Conservation (phyloP, 192 early-diverging fungal genomes). For the Haplosporangium gracile region DNA sequence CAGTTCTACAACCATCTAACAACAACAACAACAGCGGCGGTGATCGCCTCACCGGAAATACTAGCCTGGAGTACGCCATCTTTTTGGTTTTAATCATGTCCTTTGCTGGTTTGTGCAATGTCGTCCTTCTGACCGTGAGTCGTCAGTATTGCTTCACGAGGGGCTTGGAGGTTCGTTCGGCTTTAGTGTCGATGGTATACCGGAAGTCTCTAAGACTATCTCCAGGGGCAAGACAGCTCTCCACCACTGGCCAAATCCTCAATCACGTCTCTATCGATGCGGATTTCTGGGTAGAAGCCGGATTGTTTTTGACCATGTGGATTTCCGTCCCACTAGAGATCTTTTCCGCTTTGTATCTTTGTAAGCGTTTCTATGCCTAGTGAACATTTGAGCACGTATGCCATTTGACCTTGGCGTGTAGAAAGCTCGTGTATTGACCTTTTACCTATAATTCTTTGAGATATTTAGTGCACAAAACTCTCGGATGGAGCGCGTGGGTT, state of each 20-base stretch:
- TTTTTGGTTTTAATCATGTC: conserved; percentile 56
- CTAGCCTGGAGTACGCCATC: conserved; percentile 56
- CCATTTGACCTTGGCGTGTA: background rate
- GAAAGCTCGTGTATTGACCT: background rate
- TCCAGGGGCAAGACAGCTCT: conserved; percentile 29
- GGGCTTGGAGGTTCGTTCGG: conserved; percentile 58
- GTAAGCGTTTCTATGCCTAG: background rate
- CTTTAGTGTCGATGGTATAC: conserved; percentile 65
- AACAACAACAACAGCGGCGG: background rate
- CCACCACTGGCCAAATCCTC: conserved; percentile 36
- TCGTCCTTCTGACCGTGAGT: conserved; percentile 32
- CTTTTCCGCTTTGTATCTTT: conserved; percentile 25
- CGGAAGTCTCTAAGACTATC: conserved; percentile 70
- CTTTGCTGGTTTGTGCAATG: conserved; percentile 56
- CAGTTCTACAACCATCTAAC: background rate
- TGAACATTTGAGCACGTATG: background rate
- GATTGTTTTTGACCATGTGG: conserved; percentile 24
- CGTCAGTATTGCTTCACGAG: conserved; percentile 57
- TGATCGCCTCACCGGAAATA: background rate
- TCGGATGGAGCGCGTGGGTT: conserved; percentile 46
- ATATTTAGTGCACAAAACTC: conserved; percentile 9
- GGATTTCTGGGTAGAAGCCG: background rate
- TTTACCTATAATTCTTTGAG: background rate
- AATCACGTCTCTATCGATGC: conserved; percentile 42
- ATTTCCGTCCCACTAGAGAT: conserved; percentile 33